These are phyloP conservation scores for Paramecium biaurelia DNA, from an alignment of 73 alveolate genomes.

Conservation along the genomic window DNA sequence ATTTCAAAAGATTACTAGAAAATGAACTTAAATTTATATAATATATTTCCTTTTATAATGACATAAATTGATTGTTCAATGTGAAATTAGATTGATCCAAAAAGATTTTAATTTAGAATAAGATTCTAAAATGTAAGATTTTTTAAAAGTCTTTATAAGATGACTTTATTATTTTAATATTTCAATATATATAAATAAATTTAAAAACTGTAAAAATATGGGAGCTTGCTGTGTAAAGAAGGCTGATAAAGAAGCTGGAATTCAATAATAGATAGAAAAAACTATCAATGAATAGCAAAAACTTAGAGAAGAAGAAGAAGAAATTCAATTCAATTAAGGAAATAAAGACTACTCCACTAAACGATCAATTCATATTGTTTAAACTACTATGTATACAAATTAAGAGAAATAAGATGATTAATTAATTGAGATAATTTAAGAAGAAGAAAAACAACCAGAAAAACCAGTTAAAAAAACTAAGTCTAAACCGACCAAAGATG, in stretches of 20 bases:
- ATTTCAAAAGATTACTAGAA: neutral
- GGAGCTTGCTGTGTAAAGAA: neutral
- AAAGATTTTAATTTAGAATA: neutral
- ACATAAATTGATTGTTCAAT: neutral
- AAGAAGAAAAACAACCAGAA: neutral
- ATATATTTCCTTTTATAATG: neutral
- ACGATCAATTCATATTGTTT: neutral
- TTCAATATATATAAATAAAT: neutral
- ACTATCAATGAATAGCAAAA: neutral
- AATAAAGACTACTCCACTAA: neutral
- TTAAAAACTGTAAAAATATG: neutral
- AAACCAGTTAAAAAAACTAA: neutral
- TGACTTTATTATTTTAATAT: neutral
- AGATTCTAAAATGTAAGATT: neutral
- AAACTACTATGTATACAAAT: neutral
- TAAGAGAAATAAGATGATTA: neutral
- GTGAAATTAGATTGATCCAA: neutral
- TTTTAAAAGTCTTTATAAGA: neutral
- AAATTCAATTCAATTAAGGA: neutral
- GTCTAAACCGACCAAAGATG: neutral
- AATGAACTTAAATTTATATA: neutral
- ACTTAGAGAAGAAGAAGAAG: neutral
- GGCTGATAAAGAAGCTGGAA: neutral
- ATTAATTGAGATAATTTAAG: neutral
- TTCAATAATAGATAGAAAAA: neutral